Percentiles rank a stretch among this genome's conserved stretches.
Conservation (phyloP, 208 protist species). For the Phytomonas sp. region DNA sequence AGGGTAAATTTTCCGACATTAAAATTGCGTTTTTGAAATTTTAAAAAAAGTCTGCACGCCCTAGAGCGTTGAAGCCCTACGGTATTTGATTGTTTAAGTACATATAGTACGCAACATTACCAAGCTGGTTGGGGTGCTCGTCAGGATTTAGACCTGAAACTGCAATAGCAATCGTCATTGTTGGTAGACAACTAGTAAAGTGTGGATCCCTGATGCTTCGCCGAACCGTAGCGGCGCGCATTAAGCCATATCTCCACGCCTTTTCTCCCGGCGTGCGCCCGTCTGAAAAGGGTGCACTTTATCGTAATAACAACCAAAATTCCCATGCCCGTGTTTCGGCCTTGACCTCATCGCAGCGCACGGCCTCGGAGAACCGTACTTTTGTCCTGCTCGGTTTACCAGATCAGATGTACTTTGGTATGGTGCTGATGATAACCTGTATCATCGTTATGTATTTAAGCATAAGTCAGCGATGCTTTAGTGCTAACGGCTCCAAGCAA, state of each 20-base stretch:
- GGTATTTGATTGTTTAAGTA: background rate
- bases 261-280: slow-evolving; percentile 68
- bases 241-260: slow-evolving; percentile 78
- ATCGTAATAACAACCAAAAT: slow-evolving; percentile 86
- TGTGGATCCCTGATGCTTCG: slow-evolving; percentile 38
- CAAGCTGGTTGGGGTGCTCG: background rate
- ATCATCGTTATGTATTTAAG: slow-evolving; percentile 19
- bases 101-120: background rate
- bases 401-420: slow-evolving; percentile 54
- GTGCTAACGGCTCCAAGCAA: slow-evolving; percentile 40
- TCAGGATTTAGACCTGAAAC: background rate
- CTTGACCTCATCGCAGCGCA: slow-evolving; percentile 60
- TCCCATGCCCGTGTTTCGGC: slow-evolving; percentile 56
- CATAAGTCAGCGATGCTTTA: slow-evolving; percentile 39
- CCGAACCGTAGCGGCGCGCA: slow-evolving; percentile 21
- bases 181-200: background rate
- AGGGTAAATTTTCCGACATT: background rate
- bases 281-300: slow-evolving; percentile 81
- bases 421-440: slow-evolving; percentile 1
- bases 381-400: slow-evolving; percentile 55
- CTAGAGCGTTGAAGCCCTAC: background rate
- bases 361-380: slow-evolving; percentile 32
- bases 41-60: background rate
- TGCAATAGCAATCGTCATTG: background rate
- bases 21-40: background rate